Conservation (phyloP, 225 moss, liverwort and hornwort species). For the Sphagnum contortum region DNA sequence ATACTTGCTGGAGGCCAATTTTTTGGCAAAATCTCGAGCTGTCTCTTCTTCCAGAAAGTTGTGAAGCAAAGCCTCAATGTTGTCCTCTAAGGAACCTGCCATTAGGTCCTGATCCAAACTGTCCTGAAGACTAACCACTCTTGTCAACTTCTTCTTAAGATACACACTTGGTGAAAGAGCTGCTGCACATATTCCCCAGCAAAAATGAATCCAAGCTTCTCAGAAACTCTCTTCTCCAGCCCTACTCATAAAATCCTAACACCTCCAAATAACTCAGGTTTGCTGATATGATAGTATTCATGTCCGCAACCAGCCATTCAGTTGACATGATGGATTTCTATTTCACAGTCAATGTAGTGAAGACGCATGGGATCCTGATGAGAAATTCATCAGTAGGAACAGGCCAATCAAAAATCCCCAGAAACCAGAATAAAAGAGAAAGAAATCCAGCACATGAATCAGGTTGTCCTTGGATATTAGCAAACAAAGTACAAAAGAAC, state of each 20-base stretch:
- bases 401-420: no score
- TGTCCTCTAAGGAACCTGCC: conserved; percentile 51
- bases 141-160: conserved; percentile 49
- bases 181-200: conserved; percentile 19
- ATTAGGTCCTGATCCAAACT: conserved; percentile 36
- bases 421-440: no score
- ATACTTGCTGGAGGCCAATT: conserved; percentile 57
- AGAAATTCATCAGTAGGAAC: no score
- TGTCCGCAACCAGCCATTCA: no score
- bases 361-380: no score
- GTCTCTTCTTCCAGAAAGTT: conserved; percentile 59
- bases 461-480: background rate
- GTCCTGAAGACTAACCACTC: conserved; percentile 44
- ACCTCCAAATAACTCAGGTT: no score
- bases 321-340: no score
- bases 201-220: background rate
- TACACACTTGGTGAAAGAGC: conserved; percentile 33
- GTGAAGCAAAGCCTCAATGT: conserved; percentile 47
- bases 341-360: no score
- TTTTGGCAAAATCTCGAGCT: conserved; percentile 44
- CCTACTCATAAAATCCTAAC: no score
- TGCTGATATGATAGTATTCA: no score
- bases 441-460: no score
- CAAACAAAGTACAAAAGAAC: background rate
- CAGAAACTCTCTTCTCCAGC: background rate